These are phyloP conservation scores for Coemansia reversa DNA, from an alignment of 192 early-diverging fungal species.

Conservation along the genomic window DNA sequence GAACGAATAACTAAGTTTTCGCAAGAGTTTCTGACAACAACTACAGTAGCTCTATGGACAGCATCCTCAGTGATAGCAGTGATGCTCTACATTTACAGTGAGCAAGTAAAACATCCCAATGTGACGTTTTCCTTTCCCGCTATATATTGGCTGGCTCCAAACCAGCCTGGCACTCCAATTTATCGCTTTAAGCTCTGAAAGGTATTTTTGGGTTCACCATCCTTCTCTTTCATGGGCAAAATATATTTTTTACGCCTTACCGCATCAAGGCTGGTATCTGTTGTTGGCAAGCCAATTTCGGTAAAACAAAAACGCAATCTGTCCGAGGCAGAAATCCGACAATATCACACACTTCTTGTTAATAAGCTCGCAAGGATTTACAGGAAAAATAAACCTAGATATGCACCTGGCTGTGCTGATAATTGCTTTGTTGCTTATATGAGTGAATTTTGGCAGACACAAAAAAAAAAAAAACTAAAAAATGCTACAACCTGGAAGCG, in stretches of 20 bases:
- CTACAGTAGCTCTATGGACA: slow-evolving; percentile 44
- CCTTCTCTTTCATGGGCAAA: slow-evolving; percentile 80
- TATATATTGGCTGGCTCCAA: slow-evolving; percentile 76
- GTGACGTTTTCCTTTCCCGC: too few relatives aligned
- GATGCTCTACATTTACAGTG: slow-evolving; percentile 62
- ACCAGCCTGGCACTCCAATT: slow-evolving; percentile 63
- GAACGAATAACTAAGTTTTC: slow-evolving; percentile 20
- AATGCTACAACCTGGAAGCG: too few relatives aligned
- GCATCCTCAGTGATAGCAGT: slow-evolving; percentile 45
- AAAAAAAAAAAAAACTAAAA: background rate
- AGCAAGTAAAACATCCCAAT: too few relatives aligned
- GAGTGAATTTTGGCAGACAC: background rate
- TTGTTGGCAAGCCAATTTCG: slow-evolving; percentile 46
- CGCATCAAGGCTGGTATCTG: slow-evolving; percentile 40
- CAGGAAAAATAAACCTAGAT: slow-evolving; percentile 42
- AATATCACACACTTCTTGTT: slow-evolving; percentile 43
- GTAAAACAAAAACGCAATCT: slow-evolving; percentile 34
- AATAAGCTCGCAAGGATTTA: slow-evolving; percentile 44
- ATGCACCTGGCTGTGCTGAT: slow-evolving; percentile 33
- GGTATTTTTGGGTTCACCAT: slow-evolving; percentile 69
- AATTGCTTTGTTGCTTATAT: slow-evolving; percentile 39
- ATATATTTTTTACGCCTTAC: slow-evolving; percentile 71
- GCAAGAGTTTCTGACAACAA: slow-evolving; percentile 36
- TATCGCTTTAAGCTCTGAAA: slow-evolving; percentile 75
- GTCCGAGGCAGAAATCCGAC: slow-evolving; percentile 18